Evolutionary conservation across 208 protist genomes (phyloP).

Genomic region (Wallacemonas sp.): DNA sequence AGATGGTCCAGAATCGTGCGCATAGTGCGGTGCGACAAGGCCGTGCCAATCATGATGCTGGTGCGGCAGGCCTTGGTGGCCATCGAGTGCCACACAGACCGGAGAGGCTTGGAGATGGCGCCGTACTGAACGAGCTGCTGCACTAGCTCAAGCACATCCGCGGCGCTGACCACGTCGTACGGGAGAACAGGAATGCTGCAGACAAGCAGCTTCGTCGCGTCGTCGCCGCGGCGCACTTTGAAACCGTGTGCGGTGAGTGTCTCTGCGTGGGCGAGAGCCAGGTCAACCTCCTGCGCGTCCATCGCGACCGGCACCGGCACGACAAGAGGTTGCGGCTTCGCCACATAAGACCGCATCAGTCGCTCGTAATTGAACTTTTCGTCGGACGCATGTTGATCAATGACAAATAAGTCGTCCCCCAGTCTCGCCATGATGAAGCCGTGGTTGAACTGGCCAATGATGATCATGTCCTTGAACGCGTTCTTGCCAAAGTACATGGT

Average conservation of each 20-base stretch:
- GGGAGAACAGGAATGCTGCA: constrained; percentile 75
- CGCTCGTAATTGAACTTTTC: constrained; percentile 95
- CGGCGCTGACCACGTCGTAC: constrained; percentile 80
- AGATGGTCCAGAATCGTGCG: constrained; percentile 69
- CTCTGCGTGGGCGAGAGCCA: constrained; percentile 69
- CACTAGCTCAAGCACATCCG: constrained; percentile 89
- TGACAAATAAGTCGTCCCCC: constrained; percentile 87
- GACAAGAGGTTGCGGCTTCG: constrained; percentile 86
- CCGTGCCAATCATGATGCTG: constrained; percentile 94
- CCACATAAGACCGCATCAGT: constrained; percentile 62
- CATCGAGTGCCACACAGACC: constrained; percentile 90
- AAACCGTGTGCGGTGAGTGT: constrained; percentile 88
- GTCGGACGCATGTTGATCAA: constrained; percentile 96
- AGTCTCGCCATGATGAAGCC: constrained; percentile 91
- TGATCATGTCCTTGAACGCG: constrained; percentile 85
- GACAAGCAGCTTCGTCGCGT: constrained; percentile 70
- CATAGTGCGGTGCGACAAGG: constrained; percentile 80
- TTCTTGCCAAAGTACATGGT: constrained; percentile 70
- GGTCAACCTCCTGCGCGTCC: constrained; percentile 73
- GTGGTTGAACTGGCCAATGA: constrained; percentile 95
- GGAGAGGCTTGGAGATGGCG: constrained; percentile 55
- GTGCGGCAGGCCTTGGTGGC: constrained; percentile 91
- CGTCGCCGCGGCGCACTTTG: constrained; percentile 35
- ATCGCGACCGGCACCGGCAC: constrained; percentile 66
- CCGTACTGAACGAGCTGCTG: constrained; percentile 75